Conservation (phyloP, 129 eudicot genomes). For the Lonicera japonica region DNA sequence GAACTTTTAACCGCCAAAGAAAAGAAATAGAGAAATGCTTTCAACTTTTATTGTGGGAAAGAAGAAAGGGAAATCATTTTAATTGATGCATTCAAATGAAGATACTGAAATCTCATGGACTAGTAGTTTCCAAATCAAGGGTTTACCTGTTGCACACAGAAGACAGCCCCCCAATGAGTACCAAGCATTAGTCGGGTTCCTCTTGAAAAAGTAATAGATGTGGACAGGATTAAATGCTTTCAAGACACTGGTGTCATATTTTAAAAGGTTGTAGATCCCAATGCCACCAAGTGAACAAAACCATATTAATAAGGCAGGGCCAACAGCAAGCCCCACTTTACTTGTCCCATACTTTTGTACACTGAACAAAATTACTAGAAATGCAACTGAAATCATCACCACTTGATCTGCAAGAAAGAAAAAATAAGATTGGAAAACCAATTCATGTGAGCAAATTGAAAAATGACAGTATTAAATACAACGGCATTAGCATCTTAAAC, state of each 20-base stretch:
- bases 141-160: conserved; percentile 83
- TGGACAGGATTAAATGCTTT: conserved; percentile 87
- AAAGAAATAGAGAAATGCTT: neutral
- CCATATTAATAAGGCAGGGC: conserved; percentile 89
- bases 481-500: neutral
- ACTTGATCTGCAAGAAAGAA: conserved; percentile 62
- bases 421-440: conserved; percentile 17
- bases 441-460: conserved; percentile 3
- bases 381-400: conserved; percentile 87
- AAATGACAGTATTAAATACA: neutral
- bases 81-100: neutral
- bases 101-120: too few relatives aligned
- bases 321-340: conserved; percentile 86
- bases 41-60: too few relatives aligned
- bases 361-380: conserved; percentile 79
- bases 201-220: conserved; percentile 81
- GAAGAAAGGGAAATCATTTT: neutral
- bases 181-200: conserved; percentile 81
- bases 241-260: conserved; percentile 66
- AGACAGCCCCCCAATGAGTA: conserved; percentile 93
- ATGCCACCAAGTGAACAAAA: conserved; percentile 85
- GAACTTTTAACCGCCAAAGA: too few relatives aligned
- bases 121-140: too few relatives aligned
- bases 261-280: conserved; percentile 85
- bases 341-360: conserved; percentile 90